Evolutionary conservation across 2,329 filamentous ascomycete genomes (phyloP).

Genomic region (Trichoderma brevicompactum): DNA sequence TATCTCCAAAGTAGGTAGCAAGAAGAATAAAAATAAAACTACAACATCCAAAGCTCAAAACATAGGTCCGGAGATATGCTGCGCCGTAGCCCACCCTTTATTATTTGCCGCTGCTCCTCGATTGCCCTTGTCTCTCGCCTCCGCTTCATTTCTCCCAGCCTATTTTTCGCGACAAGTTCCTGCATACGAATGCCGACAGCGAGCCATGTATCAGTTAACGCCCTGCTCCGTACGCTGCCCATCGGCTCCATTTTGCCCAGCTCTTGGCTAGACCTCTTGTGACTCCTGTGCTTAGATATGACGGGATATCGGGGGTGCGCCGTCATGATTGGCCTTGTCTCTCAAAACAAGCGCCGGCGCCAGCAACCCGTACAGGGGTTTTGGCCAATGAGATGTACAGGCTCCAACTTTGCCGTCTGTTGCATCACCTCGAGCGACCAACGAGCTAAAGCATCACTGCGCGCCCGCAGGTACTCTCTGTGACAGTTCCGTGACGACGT

Average conservation of each 20-base stretch:
- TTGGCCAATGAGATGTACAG: conserved; percentile 25
- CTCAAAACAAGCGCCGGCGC: conserved; percentile 27
- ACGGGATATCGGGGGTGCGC: not conserved
- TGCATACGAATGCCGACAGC: conserved; percentile 21
- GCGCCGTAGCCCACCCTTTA: conserved; percentile 19
- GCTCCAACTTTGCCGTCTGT: not conserved
- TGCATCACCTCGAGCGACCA: conserved; percentile 16
- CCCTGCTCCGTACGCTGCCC: conserved; percentile 10
- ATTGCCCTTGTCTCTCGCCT: not conserved
- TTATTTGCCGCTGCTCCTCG: not conserved
- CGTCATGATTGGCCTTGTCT: conserved; percentile 26
- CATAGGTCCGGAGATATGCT: conserved; percentile 7
- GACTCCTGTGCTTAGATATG: conserved; percentile 22
- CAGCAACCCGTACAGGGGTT: conserved; percentile 14
- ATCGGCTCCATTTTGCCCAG: conserved; percentile 11
- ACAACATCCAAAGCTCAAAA: not conserved
- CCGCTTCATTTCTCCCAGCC: conserved; percentile 1
- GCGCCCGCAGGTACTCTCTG: conserved; percentile 16
- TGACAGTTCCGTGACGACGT: conserved; percentile 20
- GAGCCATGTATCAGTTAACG: conserved; percentile 27
- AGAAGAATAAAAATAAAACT: conserved; percentile 21
- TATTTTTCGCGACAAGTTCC: conserved; percentile 23
- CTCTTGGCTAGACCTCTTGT: conserved; percentile 9
- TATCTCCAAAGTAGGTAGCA: not conserved
- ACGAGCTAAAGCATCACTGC: conserved; percentile 20